These are phyloP conservation scores for Chalara sp. DNA, from an alignment of 2,329 filamentous ascomycete species.

Conservation along the genomic window DNA sequence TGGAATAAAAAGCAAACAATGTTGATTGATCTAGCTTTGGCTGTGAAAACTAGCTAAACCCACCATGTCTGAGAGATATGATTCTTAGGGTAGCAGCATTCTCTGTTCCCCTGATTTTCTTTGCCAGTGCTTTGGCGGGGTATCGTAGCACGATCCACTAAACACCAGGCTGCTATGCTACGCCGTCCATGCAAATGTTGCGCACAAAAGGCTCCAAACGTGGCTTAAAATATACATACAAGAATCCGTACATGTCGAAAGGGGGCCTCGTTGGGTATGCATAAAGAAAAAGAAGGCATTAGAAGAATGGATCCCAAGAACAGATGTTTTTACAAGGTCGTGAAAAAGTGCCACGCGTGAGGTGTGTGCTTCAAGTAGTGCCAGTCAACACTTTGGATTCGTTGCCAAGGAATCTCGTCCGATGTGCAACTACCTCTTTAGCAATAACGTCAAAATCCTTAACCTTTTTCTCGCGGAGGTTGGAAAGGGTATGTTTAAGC, in stretches of 20 bases:
- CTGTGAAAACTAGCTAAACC: not conserved
- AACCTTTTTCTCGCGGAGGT: conserved; percentile 51
- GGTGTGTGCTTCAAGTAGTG: conserved; percentile 34
- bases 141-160: conserved; percentile 17
- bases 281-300: not conserved
- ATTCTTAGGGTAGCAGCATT: not conserved
- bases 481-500: conserved; percentile 52
- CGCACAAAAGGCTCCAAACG: not conserved
- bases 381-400: conserved; percentile 51
- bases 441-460: conserved; percentile 63
- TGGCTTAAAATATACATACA: conserved; percentile 5
- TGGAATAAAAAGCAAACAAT: not conserved
- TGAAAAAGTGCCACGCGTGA: conserved; percentile 12
- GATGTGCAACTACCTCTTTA: conserved; percentile 59
- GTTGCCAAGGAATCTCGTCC: conserved; percentile 58
- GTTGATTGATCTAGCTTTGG: not conserved
- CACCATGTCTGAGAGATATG: not conserved
- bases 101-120: conserved; percentile 2
- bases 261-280: too few species aligned
- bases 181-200: conserved; percentile 12
- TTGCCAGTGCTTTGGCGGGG: conserved; percentile 6
- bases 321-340: conserved; percentile 20
- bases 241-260: too few species aligned
- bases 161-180: conserved; percentile 12
- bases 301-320: not conserved